These are phyloP conservation scores for Vachellia pachyceras DNA, from an alignment of 306 rosid species.

Conservation along the genomic window DNA sequence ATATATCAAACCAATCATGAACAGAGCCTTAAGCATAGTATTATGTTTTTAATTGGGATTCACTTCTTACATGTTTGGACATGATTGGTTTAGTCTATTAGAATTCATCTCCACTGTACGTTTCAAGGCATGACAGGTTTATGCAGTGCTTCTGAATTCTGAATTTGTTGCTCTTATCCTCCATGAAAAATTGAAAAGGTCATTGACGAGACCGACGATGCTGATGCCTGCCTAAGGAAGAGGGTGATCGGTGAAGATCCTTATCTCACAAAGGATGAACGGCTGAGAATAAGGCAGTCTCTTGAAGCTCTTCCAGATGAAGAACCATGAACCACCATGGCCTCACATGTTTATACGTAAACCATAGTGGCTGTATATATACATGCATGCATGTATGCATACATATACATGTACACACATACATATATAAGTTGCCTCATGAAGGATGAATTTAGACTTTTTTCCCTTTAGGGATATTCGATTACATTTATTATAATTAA, in stretches of 20 bases:
- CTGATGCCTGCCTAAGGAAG: conserved; percentile 53
- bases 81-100: background rate
- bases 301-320: conserved; percentile 63
- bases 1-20: background rate
- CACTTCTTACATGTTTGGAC: background rate
- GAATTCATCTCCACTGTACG: background rate
- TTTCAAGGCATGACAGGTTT: conserved; percentile 11
- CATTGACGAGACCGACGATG: conserved; percentile 51
- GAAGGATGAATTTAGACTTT: background rate
- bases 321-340: conserved; percentile 42
- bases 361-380: background rate
- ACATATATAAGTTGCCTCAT: background rate
- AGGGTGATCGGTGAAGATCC: conserved; percentile 74
- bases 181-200: conserved; percentile 50
- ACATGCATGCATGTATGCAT: too few relatives aligned
- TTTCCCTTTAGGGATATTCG: background rate
- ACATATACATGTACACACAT: too few relatives aligned
- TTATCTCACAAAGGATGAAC: conserved; percentile 65
- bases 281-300: conserved; percentile 60
- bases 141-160: conserved; percentile 6
- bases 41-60: background rate
- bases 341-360: background rate
- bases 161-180: conserved; percentile 34
- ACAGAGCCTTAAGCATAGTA: background rate
- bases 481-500: too few relatives aligned